A percentile compares a stretch with the other conserved stretches of the same genome.
phyloP scores from a whole-genome alignment of 2,329 filamentous ascomycete genomes.

The Fusarium odoratissimum region DNA sequence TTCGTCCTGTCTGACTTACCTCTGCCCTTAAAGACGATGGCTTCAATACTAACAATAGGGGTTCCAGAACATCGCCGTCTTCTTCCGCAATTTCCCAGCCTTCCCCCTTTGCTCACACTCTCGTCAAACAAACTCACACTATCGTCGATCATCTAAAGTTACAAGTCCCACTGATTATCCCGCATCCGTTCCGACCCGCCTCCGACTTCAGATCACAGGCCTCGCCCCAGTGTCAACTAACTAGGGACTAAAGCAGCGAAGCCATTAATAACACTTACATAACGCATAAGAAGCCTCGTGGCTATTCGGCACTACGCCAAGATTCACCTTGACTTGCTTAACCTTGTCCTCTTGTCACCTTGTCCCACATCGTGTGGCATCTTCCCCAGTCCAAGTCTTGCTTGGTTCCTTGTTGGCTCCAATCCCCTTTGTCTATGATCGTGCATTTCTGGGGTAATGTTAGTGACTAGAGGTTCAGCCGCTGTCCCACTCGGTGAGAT shows the following conservation, averaged over 20 bases:
- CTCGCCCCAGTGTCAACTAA: not conserved
- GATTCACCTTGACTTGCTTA: not conserved
- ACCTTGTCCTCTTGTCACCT: not conserved
- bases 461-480: not conserved
- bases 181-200: slow-evolving; percentile 13
- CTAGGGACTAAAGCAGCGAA: not conserved
- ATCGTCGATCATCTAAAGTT: not conserved
- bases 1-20: not conserved
- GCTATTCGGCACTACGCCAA: slow-evolving; percentile 31
- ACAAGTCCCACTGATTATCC: slow-evolving; percentile 11
- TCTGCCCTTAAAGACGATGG: not conserved
- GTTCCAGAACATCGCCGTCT: not conserved
- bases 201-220: slow-evolving; percentile 4
- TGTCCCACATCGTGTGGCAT: slow-evolving; percentile 19
- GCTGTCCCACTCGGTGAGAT: not conserved
- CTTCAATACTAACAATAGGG: not conserved
- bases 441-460: slow-evolving; percentile 20
- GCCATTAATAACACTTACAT: slow-evolving; percentile 20
- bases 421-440: not conserved
- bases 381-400: slow-evolving; percentile 6
- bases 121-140: slow-evolving; percentile 9
- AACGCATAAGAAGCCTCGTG: slow-evolving; percentile 9
- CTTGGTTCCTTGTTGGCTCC: not conserved
- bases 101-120: not conserved
- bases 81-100: slow-evolving; percentile 6